Base-by-base conservation (phyloP, 768 basidiomycete genomes). In the Ephemerocybe angulata region DNA sequence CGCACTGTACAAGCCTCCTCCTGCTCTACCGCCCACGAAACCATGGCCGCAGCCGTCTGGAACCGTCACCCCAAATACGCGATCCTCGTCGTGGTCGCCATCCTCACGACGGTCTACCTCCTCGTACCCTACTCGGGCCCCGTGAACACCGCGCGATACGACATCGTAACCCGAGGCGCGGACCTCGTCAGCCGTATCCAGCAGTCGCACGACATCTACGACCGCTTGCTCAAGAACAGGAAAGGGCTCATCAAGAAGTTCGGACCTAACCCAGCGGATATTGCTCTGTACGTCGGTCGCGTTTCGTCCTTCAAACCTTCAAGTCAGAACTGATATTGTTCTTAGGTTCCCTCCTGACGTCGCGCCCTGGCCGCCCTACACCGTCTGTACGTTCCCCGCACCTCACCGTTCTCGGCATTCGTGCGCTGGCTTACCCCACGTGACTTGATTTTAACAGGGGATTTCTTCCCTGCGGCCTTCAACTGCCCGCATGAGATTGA, bases 331-430 rank as follows among this genome's bases (percentile, higher is more conserved):
- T 54, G 28, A 33, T 21, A n/a, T 40, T 11, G 13, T 12, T 42
- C 15, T 19, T 55, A 82, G 81, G 60, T 83, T 83, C 63, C 82
- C 82, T 24, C 71, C 78, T 30, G 72, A 78, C 58, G 72, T 71
- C 46, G 60, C 71, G 3, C 82, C 82, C 3, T 83, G 79, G 80
- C 80, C 81, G 19, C 69, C 81, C 3, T 83, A 83, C 60, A 83
- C 81, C 17, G 75, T 78, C 47, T 83, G 82, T 84, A 60, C 62
- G 81, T n/a, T n/a, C n/a, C n/a, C n/a, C n/a, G n/a, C n/a, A n/a
- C n/a, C n/a, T 73, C 19, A n/a, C 13, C 25, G 48, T 7, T 21
- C 6, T 21, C 4, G 15, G 15, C 24, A 24, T 12, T 46, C 1
- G 17, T n/a, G 17, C 24, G 17, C 12, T 49, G 19, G 29, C 53